Evolutionary conservation across 768 basidiomycete genomes (phyloP).

Genomic region (Suillus variegatus): DNA sequence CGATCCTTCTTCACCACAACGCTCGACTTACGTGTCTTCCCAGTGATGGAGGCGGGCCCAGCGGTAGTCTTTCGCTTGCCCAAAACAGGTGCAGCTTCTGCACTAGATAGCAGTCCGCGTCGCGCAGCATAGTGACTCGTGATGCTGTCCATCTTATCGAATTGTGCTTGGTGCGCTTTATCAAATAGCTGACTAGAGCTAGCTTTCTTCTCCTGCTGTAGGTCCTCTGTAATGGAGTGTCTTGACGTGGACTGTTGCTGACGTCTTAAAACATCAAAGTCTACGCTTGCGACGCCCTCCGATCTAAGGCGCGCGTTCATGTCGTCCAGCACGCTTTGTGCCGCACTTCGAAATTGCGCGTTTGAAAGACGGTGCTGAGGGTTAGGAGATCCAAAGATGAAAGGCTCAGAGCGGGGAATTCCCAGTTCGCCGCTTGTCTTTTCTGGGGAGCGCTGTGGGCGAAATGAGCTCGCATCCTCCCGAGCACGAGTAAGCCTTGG

Average conservation of each 20-base stretch:
- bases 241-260: constrained; percentile 6
- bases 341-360: constrained; percentile 64
- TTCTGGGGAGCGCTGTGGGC: constrained; percentile 17
- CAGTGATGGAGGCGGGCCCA: constrained; percentile 21
- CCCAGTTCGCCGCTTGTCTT: constrained; percentile 7
- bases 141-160: constrained; percentile 80
- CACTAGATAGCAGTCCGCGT: constrained; percentile 27
- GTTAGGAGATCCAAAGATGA: constrained; percentile 78
- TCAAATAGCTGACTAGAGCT: constrained; percentile 44
- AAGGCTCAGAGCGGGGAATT: constrained; percentile 43
- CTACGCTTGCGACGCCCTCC: constrained; percentile 54
- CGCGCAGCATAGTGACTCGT: constrained; percentile 50
- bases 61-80: constrained; percentile 39
- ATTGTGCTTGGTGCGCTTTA: constrained; percentile 62
- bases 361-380: constrained; percentile 65
- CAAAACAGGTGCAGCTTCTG: constrained; percentile 18
- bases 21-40: constrained; percentile 53
- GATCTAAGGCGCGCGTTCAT: constrained; percentile 74
- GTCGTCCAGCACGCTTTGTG: constrained; percentile 74
- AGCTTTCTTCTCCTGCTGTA: constrained; percentile 26
- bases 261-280: constrained; percentile 44
- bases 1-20: constrained; percentile 36
- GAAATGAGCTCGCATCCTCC: constrained; percentile 15
- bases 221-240: not conserved
- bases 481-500: constrained; percentile 19